These are phyloP conservation scores for Neonectria hederae DNA, from an alignment of 2,329 filamentous ascomycete genomes.

Conservation along the genomic window DNA sequence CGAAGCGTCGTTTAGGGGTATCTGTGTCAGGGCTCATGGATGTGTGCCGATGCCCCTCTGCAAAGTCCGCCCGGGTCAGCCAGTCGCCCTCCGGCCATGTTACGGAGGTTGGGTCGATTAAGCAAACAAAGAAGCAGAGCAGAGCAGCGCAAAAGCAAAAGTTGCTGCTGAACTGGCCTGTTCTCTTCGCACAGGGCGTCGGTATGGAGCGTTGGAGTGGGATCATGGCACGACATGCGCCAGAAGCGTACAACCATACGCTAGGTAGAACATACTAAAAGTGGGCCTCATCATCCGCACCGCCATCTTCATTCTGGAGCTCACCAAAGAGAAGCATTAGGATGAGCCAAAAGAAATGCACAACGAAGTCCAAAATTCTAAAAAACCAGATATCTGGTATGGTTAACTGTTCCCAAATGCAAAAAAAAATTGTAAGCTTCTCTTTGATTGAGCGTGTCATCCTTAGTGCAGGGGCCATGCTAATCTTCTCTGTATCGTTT, in stretches of 20 bases:
- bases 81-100: conserved; percentile 1
- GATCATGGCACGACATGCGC: conserved; percentile 9
- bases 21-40: conserved; percentile 17
- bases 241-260: not conserved
- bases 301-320: not conserved
- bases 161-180: not conserved
- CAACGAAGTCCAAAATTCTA: not conserved
- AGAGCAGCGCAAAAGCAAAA: conserved; percentile 1
- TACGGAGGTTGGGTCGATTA: not conserved
- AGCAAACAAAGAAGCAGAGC: conserved; percentile 3
- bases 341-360: not conserved
- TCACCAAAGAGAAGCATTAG: not conserved
- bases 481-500: conserved; percentile 50
- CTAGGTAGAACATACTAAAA: not conserved
- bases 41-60: not conserved
- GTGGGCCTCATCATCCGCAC: not conserved
- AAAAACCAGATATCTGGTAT: not conserved
- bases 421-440: not conserved
- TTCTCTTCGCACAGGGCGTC: conserved; percentile 3
- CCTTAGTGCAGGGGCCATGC: conserved; percentile 91
- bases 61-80: not conserved
- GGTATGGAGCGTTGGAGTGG: conserved; percentile 8
- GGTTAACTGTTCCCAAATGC: not conserved
- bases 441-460: conserved; percentile 75
- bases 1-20: conserved; percentile 23